phyloP scores from a whole-genome alignment of 208 protist genomes.

The Trypanosoma platydactyli region DNA sequence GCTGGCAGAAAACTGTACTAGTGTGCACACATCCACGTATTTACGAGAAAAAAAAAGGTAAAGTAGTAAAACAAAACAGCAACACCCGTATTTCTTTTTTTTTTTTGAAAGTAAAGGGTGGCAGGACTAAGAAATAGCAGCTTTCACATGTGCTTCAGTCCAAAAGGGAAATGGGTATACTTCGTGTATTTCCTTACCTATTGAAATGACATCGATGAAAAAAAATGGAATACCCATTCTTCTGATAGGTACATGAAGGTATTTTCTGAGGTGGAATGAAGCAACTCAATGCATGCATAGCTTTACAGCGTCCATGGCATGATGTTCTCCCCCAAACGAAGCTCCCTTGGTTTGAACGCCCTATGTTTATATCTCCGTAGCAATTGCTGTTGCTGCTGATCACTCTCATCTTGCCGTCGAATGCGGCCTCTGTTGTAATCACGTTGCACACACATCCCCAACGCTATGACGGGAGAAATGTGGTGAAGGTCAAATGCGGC shows the following conservation, averaged over 20 bases:
- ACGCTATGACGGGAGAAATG: conserved; percentile 46
- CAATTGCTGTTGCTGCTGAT: conserved; percentile 11
- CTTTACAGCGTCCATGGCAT: conserved; percentile 42
- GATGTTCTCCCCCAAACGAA: conserved; percentile 36
- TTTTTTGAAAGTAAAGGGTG: too few species aligned
- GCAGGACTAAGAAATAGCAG: too few species aligned
- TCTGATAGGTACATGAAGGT: not conserved
- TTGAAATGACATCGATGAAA: conserved; percentile 16
- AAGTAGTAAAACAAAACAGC: conserved; percentile 26
- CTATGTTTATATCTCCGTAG: not conserved
- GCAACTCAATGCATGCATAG: not conserved
- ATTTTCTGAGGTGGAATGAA: not conserved
- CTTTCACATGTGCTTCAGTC: too few species aligned
- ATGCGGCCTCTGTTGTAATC: not conserved
- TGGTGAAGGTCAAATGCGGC: conserved; percentile 42
- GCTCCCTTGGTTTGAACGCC: conserved; percentile 26
- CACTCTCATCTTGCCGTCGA: not conserved
- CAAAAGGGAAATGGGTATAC: not conserved
- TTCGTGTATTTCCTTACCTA: conserved; percentile 11
- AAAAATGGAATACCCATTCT: not conserved
- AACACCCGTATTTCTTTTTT: too few species aligned
- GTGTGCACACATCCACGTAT: conserved; percentile 19
- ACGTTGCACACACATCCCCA: conserved; percentile 37
- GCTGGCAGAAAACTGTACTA: too few species aligned
- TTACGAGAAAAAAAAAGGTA: conserved; percentile 27